Evolutionary conservation across 352 stramenopile genomes (phyloP).

Genomic region (Globisporangium acanthophoron): DNA sequence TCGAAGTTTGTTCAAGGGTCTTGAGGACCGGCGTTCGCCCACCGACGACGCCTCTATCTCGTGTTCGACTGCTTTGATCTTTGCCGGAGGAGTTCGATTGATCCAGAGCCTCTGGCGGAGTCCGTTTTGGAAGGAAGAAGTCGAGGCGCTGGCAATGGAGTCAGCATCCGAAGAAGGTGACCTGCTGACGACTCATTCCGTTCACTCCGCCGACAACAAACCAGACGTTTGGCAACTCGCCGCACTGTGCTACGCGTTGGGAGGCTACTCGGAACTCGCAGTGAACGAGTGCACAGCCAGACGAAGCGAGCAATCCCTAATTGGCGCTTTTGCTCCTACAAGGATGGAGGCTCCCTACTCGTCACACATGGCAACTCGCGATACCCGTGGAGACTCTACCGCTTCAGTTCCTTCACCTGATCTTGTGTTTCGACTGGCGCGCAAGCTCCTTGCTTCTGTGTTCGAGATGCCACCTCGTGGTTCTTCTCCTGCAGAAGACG

Average conservation of each 20-base stretch:
- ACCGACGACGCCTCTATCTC: neutral
- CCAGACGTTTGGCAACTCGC: neutral
- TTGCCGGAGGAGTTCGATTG: neutral
- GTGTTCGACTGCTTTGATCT: neutral
- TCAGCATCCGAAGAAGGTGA: neutral
- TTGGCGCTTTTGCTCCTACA: neutral
- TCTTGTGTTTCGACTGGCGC: neutral
- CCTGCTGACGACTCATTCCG: neutral
- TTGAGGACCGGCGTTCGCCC: neutral
- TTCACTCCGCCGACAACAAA: neutral
- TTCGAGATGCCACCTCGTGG: neutral
- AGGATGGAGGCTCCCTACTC: conserved; percentile 1
- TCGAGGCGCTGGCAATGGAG: neutral
- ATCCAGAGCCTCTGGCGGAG: neutral
- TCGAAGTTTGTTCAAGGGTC: neutral
- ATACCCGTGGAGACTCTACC: neutral
- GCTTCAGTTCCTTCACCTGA: neutral
- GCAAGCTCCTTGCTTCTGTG: neutral
- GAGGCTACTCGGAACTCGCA: conserved; percentile 9
- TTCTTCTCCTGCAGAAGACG: neutral
- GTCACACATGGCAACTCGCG: neutral
- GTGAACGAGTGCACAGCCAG: conserved; percentile 1
- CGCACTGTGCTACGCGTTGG: neutral
- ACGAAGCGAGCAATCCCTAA: neutral
- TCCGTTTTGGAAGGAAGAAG: neutral